Conservation (phyloP, 202 grass and related monocot species). For the Zizania palustris region DNA sequence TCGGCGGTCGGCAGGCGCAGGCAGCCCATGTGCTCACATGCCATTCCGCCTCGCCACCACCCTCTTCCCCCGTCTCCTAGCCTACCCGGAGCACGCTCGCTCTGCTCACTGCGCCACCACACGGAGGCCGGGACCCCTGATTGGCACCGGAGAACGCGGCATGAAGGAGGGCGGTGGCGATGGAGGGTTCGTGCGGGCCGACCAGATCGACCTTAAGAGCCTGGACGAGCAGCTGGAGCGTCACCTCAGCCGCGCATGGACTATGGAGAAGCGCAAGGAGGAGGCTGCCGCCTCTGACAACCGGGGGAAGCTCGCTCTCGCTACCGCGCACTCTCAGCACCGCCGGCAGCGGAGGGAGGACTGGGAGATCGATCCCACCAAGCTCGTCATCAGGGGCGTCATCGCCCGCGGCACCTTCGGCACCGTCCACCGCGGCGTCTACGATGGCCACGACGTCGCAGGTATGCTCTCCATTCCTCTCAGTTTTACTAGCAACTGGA, state of each 20-base stretch:
- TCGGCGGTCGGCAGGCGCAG: slow-evolving; percentile 8
- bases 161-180: slow-evolving; percentile 47
- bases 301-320: neutral
- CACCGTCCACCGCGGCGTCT: slow-evolving; percentile 83
- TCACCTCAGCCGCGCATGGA: slow-evolving; percentile 77
- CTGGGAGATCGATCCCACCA: slow-evolving; percentile 90
- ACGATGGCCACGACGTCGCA: slow-evolving; percentile 93
- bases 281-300: slow-evolving; percentile 23
- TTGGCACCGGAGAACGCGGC: neutral
- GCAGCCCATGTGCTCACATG: slow-evolving; percentile 61
- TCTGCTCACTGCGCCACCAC: neutral
- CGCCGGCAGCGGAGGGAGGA: slow-evolving; percentile 50
- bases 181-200: slow-evolving; percentile 76
- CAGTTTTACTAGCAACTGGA: neutral
- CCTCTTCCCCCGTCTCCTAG: slow-evolving; percentile 3
- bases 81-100: neutral
- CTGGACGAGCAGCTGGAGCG: slow-evolving; percentile 94
- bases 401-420: slow-evolving; percentile 98
- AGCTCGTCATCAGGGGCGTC: slow-evolving; percentile 65
- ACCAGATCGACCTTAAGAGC: slow-evolving; percentile 98
- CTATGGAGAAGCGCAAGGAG: slow-evolving; percentile 85
- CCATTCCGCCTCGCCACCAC: slow-evolving; percentile 18
- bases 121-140: neutral
- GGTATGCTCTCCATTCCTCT: slow-evolving; percentile 37
- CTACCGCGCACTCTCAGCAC: neutral